phyloP scores from a whole-genome alignment of 2,329 filamentous ascomycete species.

The Elsinoe australis region DNA sequence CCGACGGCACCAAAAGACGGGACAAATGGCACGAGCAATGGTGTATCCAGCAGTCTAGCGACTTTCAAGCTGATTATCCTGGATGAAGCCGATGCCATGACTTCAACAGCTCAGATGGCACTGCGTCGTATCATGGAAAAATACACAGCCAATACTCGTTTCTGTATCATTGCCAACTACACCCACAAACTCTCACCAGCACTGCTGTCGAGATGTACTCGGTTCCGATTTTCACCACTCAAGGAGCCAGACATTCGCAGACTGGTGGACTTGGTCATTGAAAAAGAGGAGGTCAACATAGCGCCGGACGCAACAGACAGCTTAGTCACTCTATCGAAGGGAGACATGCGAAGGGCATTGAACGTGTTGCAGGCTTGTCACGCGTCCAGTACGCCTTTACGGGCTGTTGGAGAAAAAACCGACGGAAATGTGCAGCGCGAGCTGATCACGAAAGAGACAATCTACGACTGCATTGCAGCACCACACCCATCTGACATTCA shows the following conservation, averaged over 20 bases:
- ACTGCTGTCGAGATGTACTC: conserved; percentile 82
- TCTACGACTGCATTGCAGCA: conserved; percentile 95
- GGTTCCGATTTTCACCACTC: conserved; percentile 89
- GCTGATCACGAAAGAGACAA: conserved; percentile 80
- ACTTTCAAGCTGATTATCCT: conserved; percentile 93
- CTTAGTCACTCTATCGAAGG: conserved; percentile 79
- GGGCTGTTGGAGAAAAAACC: conserved; percentile 41
- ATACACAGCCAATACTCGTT: conserved; percentile 94
- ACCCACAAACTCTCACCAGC: conserved; percentile 95
- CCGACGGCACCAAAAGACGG: conserved; percentile 30
- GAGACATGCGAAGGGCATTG: conserved; percentile 89
- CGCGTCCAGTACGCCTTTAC: conserved; percentile 66
- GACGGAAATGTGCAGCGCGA: conserved; percentile 63
- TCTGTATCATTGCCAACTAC: conserved; percentile 98
- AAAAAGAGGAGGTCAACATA: conserved; percentile 80
- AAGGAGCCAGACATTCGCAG: conserved; percentile 79
- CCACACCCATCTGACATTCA: conserved; percentile 84
- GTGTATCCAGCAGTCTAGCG: conserved; percentile 49
- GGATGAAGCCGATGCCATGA: conserved; percentile 99
- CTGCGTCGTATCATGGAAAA: conserved; percentile 97
- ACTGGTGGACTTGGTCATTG: conserved; percentile 81
- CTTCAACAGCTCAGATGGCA: conserved; percentile 96
- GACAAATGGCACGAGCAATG: conserved; percentile 35
- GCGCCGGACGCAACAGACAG: conserved; percentile 71
- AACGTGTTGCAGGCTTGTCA: conserved; percentile 97